A percentile compares a stretch with the other conserved stretches of the same genome.
phyloP scores from a whole-genome alignment of 768 basidiomycete species.

The Amyloporia xantha region DNA sequence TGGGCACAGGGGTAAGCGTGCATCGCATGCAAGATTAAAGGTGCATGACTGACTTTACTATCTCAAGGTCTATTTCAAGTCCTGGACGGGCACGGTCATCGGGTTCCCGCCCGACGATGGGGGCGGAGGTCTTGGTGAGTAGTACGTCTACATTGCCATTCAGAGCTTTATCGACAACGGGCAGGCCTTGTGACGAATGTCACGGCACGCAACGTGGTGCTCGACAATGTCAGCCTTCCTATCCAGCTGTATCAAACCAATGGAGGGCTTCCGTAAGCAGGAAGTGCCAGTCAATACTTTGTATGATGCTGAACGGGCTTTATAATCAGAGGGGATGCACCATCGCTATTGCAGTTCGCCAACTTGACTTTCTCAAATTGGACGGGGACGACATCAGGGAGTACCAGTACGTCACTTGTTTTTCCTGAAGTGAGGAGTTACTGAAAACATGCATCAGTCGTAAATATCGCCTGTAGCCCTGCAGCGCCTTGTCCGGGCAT shows the following conservation, averaged over 20 bases:
- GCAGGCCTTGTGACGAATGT: conserved; percentile 26
- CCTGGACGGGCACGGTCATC: conserved; percentile 45
- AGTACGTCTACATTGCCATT: neutral
- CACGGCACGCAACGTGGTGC: conserved; percentile 32
- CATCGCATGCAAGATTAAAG: neutral
- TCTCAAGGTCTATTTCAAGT: conserved; percentile 47
- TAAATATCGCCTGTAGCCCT: conserved; percentile 43
- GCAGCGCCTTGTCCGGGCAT: conserved; percentile 40
- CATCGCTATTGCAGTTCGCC: conserved; percentile 40
- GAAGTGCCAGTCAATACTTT: neutral
- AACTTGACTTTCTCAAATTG: conserved; percentile 41
- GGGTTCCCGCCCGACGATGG: conserved; percentile 51
- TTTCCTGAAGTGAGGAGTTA: neutral
- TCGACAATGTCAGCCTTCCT: conserved; percentile 41
- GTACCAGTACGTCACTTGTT: conserved; percentile 11
- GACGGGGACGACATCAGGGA: conserved; percentile 35
- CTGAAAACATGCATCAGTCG: conserved; percentile 25
- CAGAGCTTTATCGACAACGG: neutral
- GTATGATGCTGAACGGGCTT: neutral
- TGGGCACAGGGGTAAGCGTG: conserved; percentile 41
- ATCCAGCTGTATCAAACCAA: conserved; percentile 49
- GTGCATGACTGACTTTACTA: neutral
- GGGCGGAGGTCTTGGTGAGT: conserved; percentile 42
- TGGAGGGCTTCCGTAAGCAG: conserved; percentile 35
- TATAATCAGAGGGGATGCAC: conserved; percentile 11